Evolutionary conservation across 768 basidiomycete species (phyloP).

Genomic region (Suillus placidus): DNA sequence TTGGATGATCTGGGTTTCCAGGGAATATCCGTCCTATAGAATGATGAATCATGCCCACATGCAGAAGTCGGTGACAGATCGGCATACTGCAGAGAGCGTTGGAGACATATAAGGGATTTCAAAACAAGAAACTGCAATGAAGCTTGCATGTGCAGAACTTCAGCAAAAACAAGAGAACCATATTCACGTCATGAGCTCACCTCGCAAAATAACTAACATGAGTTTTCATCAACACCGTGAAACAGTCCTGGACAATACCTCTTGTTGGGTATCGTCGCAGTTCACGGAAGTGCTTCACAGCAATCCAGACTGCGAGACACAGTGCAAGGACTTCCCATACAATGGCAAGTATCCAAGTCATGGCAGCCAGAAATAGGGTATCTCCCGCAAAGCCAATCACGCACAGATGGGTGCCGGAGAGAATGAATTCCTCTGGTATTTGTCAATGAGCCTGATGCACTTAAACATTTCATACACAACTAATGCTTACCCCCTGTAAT

Average conservation of each 20-base stretch:
- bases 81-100: neutral
- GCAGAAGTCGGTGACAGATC: neutral
- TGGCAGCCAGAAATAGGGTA: neutral
- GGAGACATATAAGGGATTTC: neutral
- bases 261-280: neutral
- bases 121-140: neutral
- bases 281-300: neutral
- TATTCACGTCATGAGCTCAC: neutral
- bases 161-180: neutral
- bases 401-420: neutral
- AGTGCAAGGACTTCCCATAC: neutral
- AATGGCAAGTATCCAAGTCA: neutral
- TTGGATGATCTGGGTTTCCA: neutral
- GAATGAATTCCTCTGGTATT: neutral
- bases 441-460: neutral
- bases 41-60: neutral
- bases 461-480: neutral
- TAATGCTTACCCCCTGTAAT: neutral
- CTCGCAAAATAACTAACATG: neutral
- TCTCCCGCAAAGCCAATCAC: fast-evolving
- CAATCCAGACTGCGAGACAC: neutral
- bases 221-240: neutral
- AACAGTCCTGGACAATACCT: neutral
- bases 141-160: neutral
- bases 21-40: neutral